A percentile compares a stretch with the other conserved stretches of the same genome.
phyloP scores from a whole-genome alignment of 192 early-diverging fungal genomes.

The Gaertneriomyces semiglobifer region DNA sequence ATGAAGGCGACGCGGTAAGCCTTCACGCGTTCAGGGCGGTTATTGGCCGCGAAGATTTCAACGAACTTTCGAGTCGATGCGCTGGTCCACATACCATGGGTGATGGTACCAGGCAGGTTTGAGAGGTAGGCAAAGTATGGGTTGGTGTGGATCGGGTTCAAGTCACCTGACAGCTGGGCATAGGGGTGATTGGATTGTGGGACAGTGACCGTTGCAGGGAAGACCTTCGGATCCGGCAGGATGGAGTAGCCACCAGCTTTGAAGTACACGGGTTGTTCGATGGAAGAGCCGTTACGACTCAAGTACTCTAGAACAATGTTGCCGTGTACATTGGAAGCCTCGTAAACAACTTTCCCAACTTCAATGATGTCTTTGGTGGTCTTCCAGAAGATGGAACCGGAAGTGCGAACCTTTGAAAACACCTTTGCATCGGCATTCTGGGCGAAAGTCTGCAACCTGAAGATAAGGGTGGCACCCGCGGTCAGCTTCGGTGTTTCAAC shows the following conservation, averaged over 20 bases:
- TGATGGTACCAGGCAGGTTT: slow-evolving; percentile 84
- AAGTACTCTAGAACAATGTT: slow-evolving; percentile 90
- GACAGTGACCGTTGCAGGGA: slow-evolving; percentile 81
- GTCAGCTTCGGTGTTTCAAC: slow-evolving; percentile 58
- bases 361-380: slow-evolving; percentile 57
- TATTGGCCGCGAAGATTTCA: slow-evolving; percentile 91
- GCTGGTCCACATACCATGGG: slow-evolving; percentile 97
- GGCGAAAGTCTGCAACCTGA: slow-evolving; percentile 70
- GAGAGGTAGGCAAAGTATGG: slow-evolving; percentile 90
- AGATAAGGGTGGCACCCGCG: slow-evolving; percentile 62
- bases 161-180: slow-evolving; percentile 81
- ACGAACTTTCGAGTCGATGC: slow-evolving; percentile 93
- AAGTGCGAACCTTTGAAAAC: slow-evolving; percentile 71
- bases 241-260: slow-evolving; percentile 79
- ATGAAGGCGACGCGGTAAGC: slow-evolving; percentile 84
- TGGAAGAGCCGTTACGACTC: slow-evolving; percentile 76
- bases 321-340: slow-evolving; percentile 68
- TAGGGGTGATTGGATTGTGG: slow-evolving; percentile 86
- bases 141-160: slow-evolving; percentile 96
- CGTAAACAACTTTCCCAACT: slow-evolving; percentile 77
- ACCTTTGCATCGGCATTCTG: slow-evolving; percentile 55
- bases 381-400: slow-evolving; percentile 45
- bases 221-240: slow-evolving; percentile 78
- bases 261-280: slow-evolving; percentile 87
- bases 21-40: slow-evolving; percentile 82